Base-by-base conservation (phyloP, 495 filamentous ascomycete genomes). In the Chaetomium tenue region DNA sequence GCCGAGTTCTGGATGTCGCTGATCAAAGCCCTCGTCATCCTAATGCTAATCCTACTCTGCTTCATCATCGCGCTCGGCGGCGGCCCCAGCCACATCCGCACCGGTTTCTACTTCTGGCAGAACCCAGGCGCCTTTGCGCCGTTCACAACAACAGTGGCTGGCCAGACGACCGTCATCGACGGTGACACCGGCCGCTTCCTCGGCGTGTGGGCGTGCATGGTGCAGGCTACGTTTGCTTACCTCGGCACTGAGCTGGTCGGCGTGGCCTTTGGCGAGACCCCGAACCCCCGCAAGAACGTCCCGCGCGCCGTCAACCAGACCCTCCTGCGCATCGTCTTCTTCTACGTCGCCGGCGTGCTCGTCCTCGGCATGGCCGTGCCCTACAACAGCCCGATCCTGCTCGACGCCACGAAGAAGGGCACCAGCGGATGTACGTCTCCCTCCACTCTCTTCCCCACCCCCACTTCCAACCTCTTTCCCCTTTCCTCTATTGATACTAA, bases 171-270 rank as follows among this genome's bases (percentile, higher is more conserved):
- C 2, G 48, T 68, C 0, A 66, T 75, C 62, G 61, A 67, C 0
- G 87, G 86, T 20, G 63, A 76, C 13, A 74, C 77, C 9, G 87
- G 83, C 7, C 74, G 83, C 33, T 93, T 93, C 78, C 78, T 90
- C 44, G 89, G 82, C 9, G 87, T 93, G 75, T 95, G 91, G 90
- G 83, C 87, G 8, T 87, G 87, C 18, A 81, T 94, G 68, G 86
- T 92, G 59, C 88, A 85, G 33, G 90, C 91, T 7, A 90, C 88
- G 6, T 95, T 95, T 65, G 89, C 91, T 37, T 94, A 91, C 70
- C 82, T 91, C 39, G 90, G 92, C 55, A 94, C 91, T 2, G 92
- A 97, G 76, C 79, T 94, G 47, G 87, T 97, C 59, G 92, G 85
- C 37, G 82, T 93, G 28, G 89, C 90, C 3, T 90, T 90, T 2